These are phyloP conservation scores for Backusella australiensis DNA, from an alignment of 192 early-diverging fungal genomes.

Conservation along the genomic window DNA sequence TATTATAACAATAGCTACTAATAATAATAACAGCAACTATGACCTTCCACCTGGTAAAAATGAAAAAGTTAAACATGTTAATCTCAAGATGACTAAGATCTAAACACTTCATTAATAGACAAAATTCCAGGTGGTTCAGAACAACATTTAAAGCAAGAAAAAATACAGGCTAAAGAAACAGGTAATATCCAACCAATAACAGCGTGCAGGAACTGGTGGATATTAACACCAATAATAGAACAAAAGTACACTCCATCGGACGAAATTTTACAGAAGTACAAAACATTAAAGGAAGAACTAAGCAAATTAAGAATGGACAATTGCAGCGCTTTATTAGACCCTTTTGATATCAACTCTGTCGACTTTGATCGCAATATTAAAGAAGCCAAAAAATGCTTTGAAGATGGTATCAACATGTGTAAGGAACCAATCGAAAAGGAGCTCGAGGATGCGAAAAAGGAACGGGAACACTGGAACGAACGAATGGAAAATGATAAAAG, in stretches of 20 bases:
- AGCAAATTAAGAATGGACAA: background rate
- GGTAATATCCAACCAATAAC: background rate
- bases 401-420: background rate
- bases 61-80: background rate
- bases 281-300: background rate
- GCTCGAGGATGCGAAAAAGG: background rate
- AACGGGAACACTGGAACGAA: background rate
- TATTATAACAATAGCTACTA: background rate
- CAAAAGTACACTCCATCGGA: background rate
- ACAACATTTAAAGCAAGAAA: background rate
- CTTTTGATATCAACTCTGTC: background rate
- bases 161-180: background rate
- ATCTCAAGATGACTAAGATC: background rate
- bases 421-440: background rate
- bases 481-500: background rate
- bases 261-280: background rate
- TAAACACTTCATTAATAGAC: background rate
- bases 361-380: background rate
- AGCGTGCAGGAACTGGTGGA: background rate
- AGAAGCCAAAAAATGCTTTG: background rate
- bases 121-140: background rate
- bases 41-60: background rate
- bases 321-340: background rate
- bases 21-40: background rate
- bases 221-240: background rate